These are phyloP conservation scores for Linum lewisii DNA, from an alignment of 345 rosid species.

Conservation along the genomic window DNA sequence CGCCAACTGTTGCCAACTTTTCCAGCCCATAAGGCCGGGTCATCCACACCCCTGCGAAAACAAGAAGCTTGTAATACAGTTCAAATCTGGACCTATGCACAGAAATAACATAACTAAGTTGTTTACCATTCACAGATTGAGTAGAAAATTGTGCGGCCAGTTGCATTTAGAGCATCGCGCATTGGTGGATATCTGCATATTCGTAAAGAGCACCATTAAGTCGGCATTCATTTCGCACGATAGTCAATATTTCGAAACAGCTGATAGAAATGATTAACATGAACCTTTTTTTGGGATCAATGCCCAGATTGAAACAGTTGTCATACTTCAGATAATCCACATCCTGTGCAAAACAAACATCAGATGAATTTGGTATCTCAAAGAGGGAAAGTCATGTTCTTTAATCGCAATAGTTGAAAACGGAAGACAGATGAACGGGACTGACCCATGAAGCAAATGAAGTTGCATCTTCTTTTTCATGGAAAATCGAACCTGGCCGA, in stretches of 20 bases:
- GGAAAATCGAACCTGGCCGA: slow-evolving; percentile 91
- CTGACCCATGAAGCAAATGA: slow-evolving; percentile 94
- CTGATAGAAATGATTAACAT: slow-evolving; percentile 10
- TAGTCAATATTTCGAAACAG: slow-evolving; percentile 5
- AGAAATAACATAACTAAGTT: not conserved
- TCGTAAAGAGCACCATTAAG: slow-evolving; percentile 7
- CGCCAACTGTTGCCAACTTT: slow-evolving; percentile 99
- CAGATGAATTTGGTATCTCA: not conserved
- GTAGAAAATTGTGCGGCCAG: slow-evolving; percentile 65
- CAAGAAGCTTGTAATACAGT: slow-evolving; percentile 5
- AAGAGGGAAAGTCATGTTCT: not conserved
- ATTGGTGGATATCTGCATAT: slow-evolving; percentile 84
- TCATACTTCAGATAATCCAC: slow-evolving; percentile 96
- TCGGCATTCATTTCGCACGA: slow-evolving; percentile 7
- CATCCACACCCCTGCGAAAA: slow-evolving; percentile 72
- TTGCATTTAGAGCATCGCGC: slow-evolving; percentile 75
- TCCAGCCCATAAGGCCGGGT: slow-evolving; percentile 92
- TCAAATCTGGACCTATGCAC: not conserved
- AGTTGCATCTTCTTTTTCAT: slow-evolving; percentile 70
- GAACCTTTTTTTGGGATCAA: slow-evolving; percentile 61
- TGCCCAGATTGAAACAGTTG: slow-evolving; percentile 88
- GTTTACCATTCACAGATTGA: slow-evolving; percentile 91
- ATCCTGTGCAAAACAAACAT: slow-evolving; percentile 36
- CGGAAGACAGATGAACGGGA: slow-evolving; percentile 11
- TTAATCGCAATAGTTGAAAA: not conserved